Base-by-base conservation (phyloP, 164 flowering plant species). In the Umbellularia californica region DNA sequence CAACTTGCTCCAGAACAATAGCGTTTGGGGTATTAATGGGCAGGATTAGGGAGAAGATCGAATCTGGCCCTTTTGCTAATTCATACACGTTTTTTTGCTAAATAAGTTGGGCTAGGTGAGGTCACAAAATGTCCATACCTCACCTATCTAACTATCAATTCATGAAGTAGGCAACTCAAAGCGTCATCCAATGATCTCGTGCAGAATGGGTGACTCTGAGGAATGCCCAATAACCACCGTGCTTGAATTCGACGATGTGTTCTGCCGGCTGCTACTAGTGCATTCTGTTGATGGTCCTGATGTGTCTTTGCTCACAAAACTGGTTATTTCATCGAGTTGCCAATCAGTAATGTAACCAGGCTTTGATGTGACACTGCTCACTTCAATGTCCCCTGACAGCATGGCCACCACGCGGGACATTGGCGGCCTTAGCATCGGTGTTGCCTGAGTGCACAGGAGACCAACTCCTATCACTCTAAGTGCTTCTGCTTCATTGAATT, bases 361-460 rank as follows among this genome's bases (percentile, higher is more conserved):
- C 74, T 68, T 85, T 30, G 86, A 70, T 20, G 78, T 73, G 2
- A 73, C 83, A 1, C 69, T 68, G 69, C 74, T 77, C 28, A 85
- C 83, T 81, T 87, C 84, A 9, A 73, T 33, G 52, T 87, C 85
- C 68, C 88, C 87, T 19, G 85, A n/a, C 27, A 87, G 77, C 88
- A 87, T 85, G 51, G 81, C 84, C 71, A 80, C 81, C 24, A 78
- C 84, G 24, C 82, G 79, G 5, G 82, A 78, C 84, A 82, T 82
- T 15, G 81, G 19, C 65, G 90, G 88, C n/a, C 90, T 82, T 64
- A 72, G 22, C 58, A 68, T 24, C 23, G 85, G 87, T 11, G 87
- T 79, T 50, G 90, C 79, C 71, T 87, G 88, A 65, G 82, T 87
- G 84, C 90, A 87, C 78, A 85, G 58, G 35, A 87, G 82, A 55